Base-by-base conservation (phyloP, 2,329 filamentous ascomycete genomes). In the Verticillium isaacii region DNA sequence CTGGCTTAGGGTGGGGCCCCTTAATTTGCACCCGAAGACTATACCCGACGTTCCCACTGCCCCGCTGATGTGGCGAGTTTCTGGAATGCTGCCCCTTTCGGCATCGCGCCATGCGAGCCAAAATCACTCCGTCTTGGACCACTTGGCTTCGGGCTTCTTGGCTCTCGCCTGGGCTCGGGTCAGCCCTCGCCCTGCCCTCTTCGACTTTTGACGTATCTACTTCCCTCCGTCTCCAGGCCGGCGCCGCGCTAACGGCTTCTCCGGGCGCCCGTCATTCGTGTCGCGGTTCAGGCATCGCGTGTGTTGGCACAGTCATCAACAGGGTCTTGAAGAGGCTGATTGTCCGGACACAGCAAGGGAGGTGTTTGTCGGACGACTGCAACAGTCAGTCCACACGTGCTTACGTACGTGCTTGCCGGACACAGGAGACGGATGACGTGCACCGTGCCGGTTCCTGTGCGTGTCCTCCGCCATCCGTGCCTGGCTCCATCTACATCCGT, bases 51-150 rank as follows among this genome's bases (percentile, higher is more conserved):
- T 9, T n/a, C 45, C 45, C 45, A 50, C 45, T 23, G 19, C 45
- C 19, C 19, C 8, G 45, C 45, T 50, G 7, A 50, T 9, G 45
- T 50, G 45, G 17, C 17, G n/a, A 50, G 57, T 58, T 64, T 64
- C 62, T 64, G 36, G 62, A 64, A 64, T 17, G n/a, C 55, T 64
- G 61, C 61, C 32, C 15, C 9, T 60, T 61, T 25, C 32, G 58
- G 58, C 14, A 23, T 60, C 57, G 62, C n/a, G 56, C 32, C 5
- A 19, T 39, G 32, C 14, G 6, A 60, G 29, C 60, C 56, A 32
- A 37, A 25, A 32, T 36, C 14, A 34, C 50, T 14, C 23, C 17
- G 25, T n/a, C n/a, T 29, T 17, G 17, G 19, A 56, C 32, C 50
- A 9, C 11, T 50, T 12, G 45, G 11, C 9, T 50, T 23, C 19